Conservation (phyloP, 768 basidiomycete species). For the Psilocybe cyanescens region DNA sequence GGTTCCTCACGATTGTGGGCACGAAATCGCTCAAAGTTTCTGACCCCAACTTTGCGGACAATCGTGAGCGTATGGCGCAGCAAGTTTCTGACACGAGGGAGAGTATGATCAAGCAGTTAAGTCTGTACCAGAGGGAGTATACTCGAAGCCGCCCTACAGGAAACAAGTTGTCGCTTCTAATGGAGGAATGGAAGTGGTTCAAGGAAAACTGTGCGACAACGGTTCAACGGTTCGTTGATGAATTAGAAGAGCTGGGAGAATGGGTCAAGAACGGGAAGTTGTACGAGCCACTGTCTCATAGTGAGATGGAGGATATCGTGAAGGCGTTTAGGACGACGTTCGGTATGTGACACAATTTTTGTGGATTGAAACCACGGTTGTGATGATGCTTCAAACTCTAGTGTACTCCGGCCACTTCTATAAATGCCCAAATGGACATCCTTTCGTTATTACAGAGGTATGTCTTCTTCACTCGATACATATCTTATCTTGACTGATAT, state of each 20-base stretch:
- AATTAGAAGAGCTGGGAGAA: slow-evolving; percentile 46
- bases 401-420: slow-evolving; percentile 48
- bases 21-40: slow-evolving; percentile 1
- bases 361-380: neutral
- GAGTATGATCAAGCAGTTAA: slow-evolving; percentile 2
- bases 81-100: neutral
- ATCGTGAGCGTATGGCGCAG: slow-evolving; percentile 1
- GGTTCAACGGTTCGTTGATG: slow-evolving; percentile 41
- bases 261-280: slow-evolving; percentile 44
- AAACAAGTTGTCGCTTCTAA: neutral
- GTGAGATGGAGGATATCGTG: slow-evolving; percentile 55
- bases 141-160: slow-evolving; percentile 5
- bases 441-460: slow-evolving; percentile 62
- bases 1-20: slow-evolving; percentile 28
- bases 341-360: neutral
- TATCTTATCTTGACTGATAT: neutral
- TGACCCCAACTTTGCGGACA: slow-evolving; percentile 18
- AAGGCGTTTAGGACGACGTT: slow-evolving; percentile 52
- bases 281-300: slow-evolving; percentile 53
- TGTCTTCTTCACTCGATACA: neutral
- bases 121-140: slow-evolving; percentile 3
- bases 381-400: slow-evolving; percentile 15
- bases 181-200: slow-evolving; percentile 45
- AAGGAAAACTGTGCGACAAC: slow-evolving; percentile 40
- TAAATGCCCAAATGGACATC: slow-evolving; percentile 62